Evolutionary conservation across 1,284 basidiomycete genomes (phyloP).

Genomic region (Marasmius fiardii): DNA sequence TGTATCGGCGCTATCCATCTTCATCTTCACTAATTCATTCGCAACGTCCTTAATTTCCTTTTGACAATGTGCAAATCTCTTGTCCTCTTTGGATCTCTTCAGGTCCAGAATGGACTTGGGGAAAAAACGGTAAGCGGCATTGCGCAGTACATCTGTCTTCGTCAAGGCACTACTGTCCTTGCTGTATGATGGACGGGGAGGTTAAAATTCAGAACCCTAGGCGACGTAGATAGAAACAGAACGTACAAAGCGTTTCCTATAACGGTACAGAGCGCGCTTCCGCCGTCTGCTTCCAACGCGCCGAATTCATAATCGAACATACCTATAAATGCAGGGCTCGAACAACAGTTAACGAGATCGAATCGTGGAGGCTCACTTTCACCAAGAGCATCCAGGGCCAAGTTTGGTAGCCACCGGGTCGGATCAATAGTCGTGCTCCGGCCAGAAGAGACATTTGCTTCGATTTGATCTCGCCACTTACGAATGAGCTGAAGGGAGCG

Average conservation of each 20-base stretch:
- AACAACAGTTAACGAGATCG: too few species aligned
- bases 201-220: background rate
- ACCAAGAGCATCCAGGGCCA: background rate
- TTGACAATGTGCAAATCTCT: background rate
- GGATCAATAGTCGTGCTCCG: background rate
- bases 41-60: background rate
- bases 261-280: background rate
- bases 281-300: background rate
- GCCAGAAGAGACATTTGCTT: too few species aligned
- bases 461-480: background rate
- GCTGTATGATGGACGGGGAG: background rate
- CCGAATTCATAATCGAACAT: background rate
- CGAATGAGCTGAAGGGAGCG: background rate
- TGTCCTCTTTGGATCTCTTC: background rate
- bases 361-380: background rate
- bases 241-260: background rate
- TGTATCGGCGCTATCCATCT: background rate
- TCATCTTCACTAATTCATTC: background rate
- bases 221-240: background rate
- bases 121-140: background rate
- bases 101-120: background rate
- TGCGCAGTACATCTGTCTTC: background rate
- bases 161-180: background rate
- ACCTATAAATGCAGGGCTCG: background rate
- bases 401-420: background rate